Evolutionary conservation across 768 basidiomycete species (phyloP).

Genomic region (Mycena crocata): DNA sequence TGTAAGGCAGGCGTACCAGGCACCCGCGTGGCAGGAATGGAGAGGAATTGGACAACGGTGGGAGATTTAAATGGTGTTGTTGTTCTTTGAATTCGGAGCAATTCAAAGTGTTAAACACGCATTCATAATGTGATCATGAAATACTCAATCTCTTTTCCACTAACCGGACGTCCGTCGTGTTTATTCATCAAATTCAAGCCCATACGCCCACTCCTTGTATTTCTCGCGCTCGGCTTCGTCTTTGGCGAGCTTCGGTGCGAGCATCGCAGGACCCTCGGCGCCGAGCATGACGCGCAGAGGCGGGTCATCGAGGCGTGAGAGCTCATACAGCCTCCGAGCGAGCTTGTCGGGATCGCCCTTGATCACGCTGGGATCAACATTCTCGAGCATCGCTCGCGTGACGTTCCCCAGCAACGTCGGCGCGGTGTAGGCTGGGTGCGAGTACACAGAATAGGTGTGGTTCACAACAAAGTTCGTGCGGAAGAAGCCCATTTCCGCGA

Average conservation of each 20-base stretch:
- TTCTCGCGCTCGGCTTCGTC: slow-evolving; percentile 17
- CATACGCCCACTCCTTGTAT: slow-evolving; percentile 16
- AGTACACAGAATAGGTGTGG: slow-evolving; percentile 16
- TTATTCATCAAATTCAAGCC: slow-evolving; percentile 17
- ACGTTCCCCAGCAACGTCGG: slow-evolving; percentile 16
- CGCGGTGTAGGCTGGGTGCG: slow-evolving; percentile 7
- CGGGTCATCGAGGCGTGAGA: slow-evolving; percentile 4
- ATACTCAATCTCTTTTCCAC: too few relatives aligned
- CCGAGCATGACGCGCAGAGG: slow-evolving; percentile 21
- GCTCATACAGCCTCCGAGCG: slow-evolving; percentile 15
- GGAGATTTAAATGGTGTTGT: too few relatives aligned
- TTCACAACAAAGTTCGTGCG: slow-evolving; percentile 21
- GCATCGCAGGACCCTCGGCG: slow-evolving; percentile 9
- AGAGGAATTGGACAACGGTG: too few relatives aligned
- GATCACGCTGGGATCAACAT: slow-evolving; percentile 12
- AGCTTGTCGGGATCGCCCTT: slow-evolving; percentile 23
- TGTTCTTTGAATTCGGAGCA: too few relatives aligned
- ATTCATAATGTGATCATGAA: too few relatives aligned
- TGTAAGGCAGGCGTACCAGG: too few relatives aligned
- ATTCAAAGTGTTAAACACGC: too few relatives aligned
- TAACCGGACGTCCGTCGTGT: too few relatives aligned
- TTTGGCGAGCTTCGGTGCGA: slow-evolving; percentile 4
- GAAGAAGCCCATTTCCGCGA: slow-evolving; percentile 23
- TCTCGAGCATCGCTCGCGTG: slow-evolving; percentile 2
- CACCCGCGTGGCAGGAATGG: too few relatives aligned